Base-by-base conservation (phyloP, 441 rosid species). In the Flueggea neowawraea region DNA sequence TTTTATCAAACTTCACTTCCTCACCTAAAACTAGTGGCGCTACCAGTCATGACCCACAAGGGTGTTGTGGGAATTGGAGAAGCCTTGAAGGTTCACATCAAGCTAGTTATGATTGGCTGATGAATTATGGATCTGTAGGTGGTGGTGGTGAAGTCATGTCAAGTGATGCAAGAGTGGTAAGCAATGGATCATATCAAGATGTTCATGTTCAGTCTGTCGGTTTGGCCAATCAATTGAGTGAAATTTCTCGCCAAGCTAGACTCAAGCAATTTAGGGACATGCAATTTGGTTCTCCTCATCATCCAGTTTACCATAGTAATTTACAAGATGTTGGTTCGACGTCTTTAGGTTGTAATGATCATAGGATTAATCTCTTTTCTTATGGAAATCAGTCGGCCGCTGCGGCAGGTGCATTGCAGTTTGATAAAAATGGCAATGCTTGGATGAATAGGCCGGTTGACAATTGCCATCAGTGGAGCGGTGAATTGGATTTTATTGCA, bases 91-190 rank as follows among this genome's bases (percentile, higher is more conserved):
- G 52, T 54, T 72, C 79, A 4, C 76, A 82, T 54, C 69, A 69
- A 12, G 4, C 41, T 1, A 63, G 50, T 14, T 66, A 62, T 64
- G 82, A 79, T 61, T 79, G 79, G 91, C 62, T 56, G 77, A 73
- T 67, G 58, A 75, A 74, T 74, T 70, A 67, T 75, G 83, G 77
- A 51, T 67, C 68, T 13, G 65, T 55, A 8, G 73, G 58, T 52
- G 73, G 78, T 58, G 72, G 60, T 59, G 73, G 74, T 49, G 71
- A 64, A 31, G 79, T 73, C 73, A 16, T 79, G 72, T 77, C 83
- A 57, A 78, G 70, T 74, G 73, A 79, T 69, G 70, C 64, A 4
- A 14, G 14, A 50, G 76, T 66, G 69, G 60, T 52, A 28, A 60
- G 36, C 66, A 48, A 56, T 54, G 70, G 68, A 33, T 72, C 59